Evolutionary conservation across 1,139 yeast species (phyloP).

Genomic region (Saccharomyces pastorianus): DNA sequence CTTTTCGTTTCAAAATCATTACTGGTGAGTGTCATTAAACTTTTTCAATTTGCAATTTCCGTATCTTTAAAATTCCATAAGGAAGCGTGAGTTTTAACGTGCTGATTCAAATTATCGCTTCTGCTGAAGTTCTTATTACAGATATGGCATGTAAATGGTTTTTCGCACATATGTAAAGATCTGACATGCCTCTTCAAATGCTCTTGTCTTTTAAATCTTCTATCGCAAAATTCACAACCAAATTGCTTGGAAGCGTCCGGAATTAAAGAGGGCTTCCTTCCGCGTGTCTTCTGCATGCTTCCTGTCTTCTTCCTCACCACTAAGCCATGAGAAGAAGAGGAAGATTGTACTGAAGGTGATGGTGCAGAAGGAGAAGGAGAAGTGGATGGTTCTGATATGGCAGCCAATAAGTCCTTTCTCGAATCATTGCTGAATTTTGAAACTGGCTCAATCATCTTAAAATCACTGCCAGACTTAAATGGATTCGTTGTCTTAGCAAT

Average conservation of each 20-base stretch:
- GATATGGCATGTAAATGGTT: conserved; percentile 61
- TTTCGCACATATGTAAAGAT: conserved; percentile 61
- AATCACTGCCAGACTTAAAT: neutral
- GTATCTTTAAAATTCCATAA: neutral
- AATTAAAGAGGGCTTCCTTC: conserved; percentile 13
- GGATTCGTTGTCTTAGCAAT: neutral
- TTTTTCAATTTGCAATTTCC: neutral
- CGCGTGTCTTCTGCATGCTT: conserved; percentile 11
- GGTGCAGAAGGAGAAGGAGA: neutral
- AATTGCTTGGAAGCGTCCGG: conserved; percentile 30
- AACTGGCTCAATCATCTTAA: neutral
- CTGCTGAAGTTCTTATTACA: conserved; percentile 68
- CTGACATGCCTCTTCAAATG: conserved; percentile 68
- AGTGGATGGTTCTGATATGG: neutral
- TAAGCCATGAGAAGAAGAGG: neutral
- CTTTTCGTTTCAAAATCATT: neutral
- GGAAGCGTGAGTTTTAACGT: conserved; percentile 51
- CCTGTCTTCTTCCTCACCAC: conserved; percentile 2
- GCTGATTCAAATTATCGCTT: conserved; percentile 66
- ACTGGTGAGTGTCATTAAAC: neutral
- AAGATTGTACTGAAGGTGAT: neutral
- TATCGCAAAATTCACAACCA: conserved; percentile 39
- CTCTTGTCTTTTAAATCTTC: conserved; percentile 66
- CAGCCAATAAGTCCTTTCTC: neutral
- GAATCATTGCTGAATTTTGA: neutral